Evolutionary conservation across 331 rosid genomes (phyloP), one percentile per base, ranked within the genome.

Genomic region (Quercus tomentella): DNA sequence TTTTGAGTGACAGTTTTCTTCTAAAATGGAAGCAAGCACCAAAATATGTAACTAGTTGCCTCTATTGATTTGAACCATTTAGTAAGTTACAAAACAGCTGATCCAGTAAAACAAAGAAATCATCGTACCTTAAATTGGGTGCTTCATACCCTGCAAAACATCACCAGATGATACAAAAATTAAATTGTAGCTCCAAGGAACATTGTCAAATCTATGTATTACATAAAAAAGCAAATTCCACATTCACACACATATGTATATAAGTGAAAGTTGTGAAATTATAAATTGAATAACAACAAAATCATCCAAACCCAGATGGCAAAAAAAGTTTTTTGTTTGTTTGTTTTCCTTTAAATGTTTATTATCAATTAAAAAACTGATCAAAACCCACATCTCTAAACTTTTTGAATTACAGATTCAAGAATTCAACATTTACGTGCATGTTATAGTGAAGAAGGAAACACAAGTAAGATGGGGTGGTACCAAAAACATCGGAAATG

Each of bases 61-160:
- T 14, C 54, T 49, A 49, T 30, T 65, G 4, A 33, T 31, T 66
- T 66, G 72, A 18, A 4, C 5, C 3, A 66, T 3, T 66, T 3
- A 66, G 45, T 45, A 30, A 66, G 11, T 1, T 66, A 20, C 15
- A 66, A 41, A 41, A 8, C 1, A 33, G 0, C 18, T 31, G 12
- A 66, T 67, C 25, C 11, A 33, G 12, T 16, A 72, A 51, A 28
- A 70, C 14, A 31, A 17, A 9, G 12, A 56, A 41, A 12, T 54
- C 4, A 11, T 5, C 54, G 56, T 80, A 81, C 92, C 92, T 90
- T 31, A 88, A 74, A 9, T 83, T 87, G 23, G 86, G 92, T 71
- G 86, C 82, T 83, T 88, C 94, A 69, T 74, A 90, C 56, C 94
- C 94, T 90, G 85, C 55, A 84, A 75, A 69, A 30, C 45, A 80